Evolutionary conservation across 108 stramenopile species (phyloP), one percentile per base, ranked within the genome.

Genomic region (Mediolabrus comicus): DNA sequence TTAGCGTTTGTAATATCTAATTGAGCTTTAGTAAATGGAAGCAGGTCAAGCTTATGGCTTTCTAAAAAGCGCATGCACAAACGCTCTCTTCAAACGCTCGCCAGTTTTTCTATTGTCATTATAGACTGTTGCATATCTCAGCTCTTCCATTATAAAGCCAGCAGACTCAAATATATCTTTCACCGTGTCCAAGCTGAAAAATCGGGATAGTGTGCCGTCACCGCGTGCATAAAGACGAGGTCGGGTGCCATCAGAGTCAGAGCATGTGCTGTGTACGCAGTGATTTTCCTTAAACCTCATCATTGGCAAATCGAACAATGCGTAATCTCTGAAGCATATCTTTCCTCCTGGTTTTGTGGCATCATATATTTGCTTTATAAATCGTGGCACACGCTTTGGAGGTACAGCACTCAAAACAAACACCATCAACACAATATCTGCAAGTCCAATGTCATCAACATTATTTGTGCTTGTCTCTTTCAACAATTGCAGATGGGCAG

Each of bases 301-400:
- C 79, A 80, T 80, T 32, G 79, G 74, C 68, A 80, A 49, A 43
- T 80, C 79, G 36, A 53, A 80, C 13, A 57, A 27, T n/a, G 67
- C 79, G 32, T 80, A 80, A 43, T 80, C 79, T 3, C 79, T 38
- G 51, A 80, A 80, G 63, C 79, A 80, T 1, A 74, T 38, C 31
- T 65, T 63, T 5, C 72, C 79, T 24, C 74, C 79, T 26, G 33
- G 17, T 28, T 41, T 61, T 7, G 56, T 26, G 3, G 36, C 19
- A 28, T 59, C 25, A 34, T 41, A 67, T 1, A 80, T 51, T 32
- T 75, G 69, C 0, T 54, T 29, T 13, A 80, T 43, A 41, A 73
- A 62, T 9, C 57, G 57, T 4, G 22, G 36, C 3, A 58, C 69
- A 24, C 59, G 33, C 30, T 38, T 38, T 35, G 79, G 79, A 4